A percentile compares a stretch with the other conserved stretches of the same genome.
phyloP scores from a whole-genome alignment of 1,139 yeast species.

The Yamadazyma conglobata region DNA sequence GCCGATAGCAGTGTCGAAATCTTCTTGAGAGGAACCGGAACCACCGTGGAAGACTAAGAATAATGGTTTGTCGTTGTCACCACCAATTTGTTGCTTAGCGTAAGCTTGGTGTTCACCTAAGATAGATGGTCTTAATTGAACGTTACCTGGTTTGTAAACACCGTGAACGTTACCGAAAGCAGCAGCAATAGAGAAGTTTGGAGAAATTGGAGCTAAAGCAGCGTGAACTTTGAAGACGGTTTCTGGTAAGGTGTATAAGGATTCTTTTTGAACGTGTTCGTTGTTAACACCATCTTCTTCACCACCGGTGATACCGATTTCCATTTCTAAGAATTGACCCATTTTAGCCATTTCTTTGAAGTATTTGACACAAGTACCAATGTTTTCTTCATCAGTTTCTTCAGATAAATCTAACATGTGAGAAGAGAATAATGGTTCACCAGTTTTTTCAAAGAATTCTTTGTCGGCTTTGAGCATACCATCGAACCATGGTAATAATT shows the following conservation, averaged over 20 bases:
- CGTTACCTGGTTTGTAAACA: constrained; percentile 99
- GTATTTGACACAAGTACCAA: constrained; percentile 90
- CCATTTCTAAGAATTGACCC: constrained; percentile 99
- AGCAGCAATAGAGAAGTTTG: constrained; percentile 99
- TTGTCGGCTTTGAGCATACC: constrained; percentile 98
- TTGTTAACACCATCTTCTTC: constrained; percentile 99
- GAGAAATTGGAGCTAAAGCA: constrained; percentile 87
- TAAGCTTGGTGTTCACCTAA: constrained; percentile 94
- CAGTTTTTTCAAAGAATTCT: constrained; percentile 78
- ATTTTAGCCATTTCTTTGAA: constrained; percentile 91
- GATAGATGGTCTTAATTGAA: constrained; percentile 86
- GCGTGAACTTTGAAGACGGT: constrained; percentile 89
- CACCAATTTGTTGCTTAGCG: constrained; percentile 61
- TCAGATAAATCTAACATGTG: constrained; percentile 99
- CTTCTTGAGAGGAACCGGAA: constrained; percentile 92
- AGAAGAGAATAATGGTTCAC: constrained; percentile 96
- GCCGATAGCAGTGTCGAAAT: constrained; percentile 86
- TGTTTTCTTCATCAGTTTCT: constrained; percentile 95
- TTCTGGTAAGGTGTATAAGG: constrained; percentile 93
- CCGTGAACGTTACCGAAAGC: constrained; percentile 99
- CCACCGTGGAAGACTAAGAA: constrained; percentile 99
- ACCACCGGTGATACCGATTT: constrained; percentile 99
- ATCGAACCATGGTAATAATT: constrained; percentile 97
- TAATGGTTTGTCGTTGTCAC: constrained; percentile 67
- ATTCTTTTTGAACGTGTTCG: constrained; percentile 83